Evolutionary conservation across 1,284 basidiomycete genomes (phyloP).

Genomic region (Cryptococcus sp.): DNA sequence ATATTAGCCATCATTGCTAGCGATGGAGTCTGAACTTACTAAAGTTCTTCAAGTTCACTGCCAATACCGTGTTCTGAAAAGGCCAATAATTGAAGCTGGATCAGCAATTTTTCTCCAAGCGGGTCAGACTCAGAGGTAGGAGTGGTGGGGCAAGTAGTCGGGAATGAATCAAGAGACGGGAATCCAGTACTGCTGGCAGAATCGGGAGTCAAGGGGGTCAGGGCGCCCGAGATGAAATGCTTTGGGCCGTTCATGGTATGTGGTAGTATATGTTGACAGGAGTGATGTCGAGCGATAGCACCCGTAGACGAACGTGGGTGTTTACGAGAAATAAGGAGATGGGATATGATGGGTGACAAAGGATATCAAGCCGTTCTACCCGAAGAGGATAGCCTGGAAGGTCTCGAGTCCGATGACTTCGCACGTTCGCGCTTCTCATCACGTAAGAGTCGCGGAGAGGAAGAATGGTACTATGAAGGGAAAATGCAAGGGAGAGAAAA

Average conservation of each 20-base stretch:
- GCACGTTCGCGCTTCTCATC: background rate
- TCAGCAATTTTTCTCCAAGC: slow-evolving; percentile 28
- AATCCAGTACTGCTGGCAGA: background rate
- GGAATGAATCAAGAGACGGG: background rate
- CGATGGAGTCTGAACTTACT: slow-evolving; percentile 32
- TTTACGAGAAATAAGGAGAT: background rate
- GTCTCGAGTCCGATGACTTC: background rate
- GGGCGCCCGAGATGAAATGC: slow-evolving; percentile 11
- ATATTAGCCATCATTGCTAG: slow-evolving; percentile 5
- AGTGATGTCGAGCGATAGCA: background rate
- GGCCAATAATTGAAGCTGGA: slow-evolving; percentile 34
- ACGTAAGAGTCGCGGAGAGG: background rate
- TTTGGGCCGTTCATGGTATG: slow-evolving; percentile 15
- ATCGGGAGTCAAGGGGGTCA: slow-evolving; percentile 10
- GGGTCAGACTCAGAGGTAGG: slow-evolving; percentile 3
- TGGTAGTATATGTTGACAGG: background rate
- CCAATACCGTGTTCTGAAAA: slow-evolving; percentile 48
- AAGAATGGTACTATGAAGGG: background rate
- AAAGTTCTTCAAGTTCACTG: slow-evolving; percentile 47
- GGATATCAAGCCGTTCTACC: no score
- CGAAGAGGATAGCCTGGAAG: background rate
- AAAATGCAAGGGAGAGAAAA: background rate
- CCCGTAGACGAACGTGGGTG: background rate
- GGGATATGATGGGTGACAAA: background rate
- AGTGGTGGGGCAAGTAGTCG: background rate